A percentile compares a stretch with the other conserved stretches of the same genome.
These are phyloP conservation scores for Tylopilus vinaceipallidus DNA, from an alignment of 768 basidiomycete genomes.

Conservation along the genomic window DNA sequence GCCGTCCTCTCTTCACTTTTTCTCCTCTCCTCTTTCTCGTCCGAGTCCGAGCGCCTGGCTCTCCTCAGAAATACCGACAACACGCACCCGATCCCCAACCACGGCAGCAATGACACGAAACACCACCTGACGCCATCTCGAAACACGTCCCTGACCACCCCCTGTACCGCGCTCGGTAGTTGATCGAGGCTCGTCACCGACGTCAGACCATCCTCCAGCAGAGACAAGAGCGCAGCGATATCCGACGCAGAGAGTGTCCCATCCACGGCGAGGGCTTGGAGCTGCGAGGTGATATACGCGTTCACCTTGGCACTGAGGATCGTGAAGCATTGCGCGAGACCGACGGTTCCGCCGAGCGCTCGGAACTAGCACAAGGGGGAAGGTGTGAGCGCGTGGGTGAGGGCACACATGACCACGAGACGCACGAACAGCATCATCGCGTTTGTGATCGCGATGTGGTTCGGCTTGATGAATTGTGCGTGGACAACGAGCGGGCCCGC, in stretches of 20 bases:
- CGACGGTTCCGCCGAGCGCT: constrained; percentile 50
- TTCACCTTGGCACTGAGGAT: constrained; percentile 44
- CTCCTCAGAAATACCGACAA: constrained; percentile 38
- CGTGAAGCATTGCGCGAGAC: constrained; percentile 52
- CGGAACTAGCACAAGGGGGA: constrained; percentile 35
- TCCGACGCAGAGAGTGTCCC: constrained; percentile 32
- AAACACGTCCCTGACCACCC: constrained; percentile 41
- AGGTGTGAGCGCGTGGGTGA: neutral
- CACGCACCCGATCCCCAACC: constrained; percentile 38
- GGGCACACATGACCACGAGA: neutral
- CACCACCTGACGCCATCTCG: constrained; percentile 39
- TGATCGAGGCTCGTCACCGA: constrained; percentile 37
- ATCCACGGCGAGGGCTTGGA: constrained; percentile 21
- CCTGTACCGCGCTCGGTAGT: constrained; percentile 37
- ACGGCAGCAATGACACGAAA: constrained; percentile 50
- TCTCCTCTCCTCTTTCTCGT: too few species aligned
- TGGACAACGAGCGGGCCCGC: constrained; percentile 42
- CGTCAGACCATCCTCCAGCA: constrained; percentile 27
- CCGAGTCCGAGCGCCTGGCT: constrained; percentile 31
- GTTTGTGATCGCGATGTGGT: constrained; percentile 42
- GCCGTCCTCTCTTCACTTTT: neutral
- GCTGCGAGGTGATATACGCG: constrained; percentile 26
- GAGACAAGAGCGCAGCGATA: constrained; percentile 21
- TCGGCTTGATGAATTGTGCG: constrained; percentile 43
- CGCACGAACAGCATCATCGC: constrained; percentile 46